Percentiles rank a stretch among this genome's conserved stretches.
Conservation (phyloP, 768 basidiomycete genomes). For the Russula sp. region DNA sequence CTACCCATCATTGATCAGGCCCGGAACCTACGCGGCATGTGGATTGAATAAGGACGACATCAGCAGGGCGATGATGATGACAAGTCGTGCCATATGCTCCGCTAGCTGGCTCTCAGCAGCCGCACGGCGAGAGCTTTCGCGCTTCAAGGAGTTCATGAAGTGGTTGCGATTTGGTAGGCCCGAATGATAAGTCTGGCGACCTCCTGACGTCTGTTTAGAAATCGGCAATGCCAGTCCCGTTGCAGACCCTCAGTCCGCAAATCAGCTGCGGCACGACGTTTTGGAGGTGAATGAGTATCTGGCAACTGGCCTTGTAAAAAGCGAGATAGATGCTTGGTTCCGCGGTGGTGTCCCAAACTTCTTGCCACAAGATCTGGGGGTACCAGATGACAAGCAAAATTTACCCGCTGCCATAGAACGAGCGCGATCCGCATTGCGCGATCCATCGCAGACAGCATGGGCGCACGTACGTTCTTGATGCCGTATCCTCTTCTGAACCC, state of each 20-base stretch:
- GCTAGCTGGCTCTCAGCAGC: conserved; percentile 66
- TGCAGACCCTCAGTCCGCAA: conserved; percentile 47
- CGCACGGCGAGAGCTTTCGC: conserved; percentile 62
- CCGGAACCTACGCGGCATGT: conserved; percentile 52
- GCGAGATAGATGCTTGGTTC: conserved; percentile 79
- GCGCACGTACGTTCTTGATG: conserved; percentile 47
- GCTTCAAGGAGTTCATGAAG: conserved; percentile 74
- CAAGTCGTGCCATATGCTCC: conserved; percentile 57
- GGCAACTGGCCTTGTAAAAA: conserved; percentile 62
- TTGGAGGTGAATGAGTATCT: conserved; percentile 81
- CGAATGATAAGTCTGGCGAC: conserved; percentile 1
- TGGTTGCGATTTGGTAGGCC: conserved; percentile 73
- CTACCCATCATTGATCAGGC: conserved; percentile 41
- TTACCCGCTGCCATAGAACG: conserved; percentile 46
- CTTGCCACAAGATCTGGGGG: conserved; percentile 48
- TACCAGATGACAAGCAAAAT: conserved; percentile 40
- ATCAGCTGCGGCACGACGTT: conserved; percentile 60
- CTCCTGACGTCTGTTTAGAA: conserved; percentile 37
- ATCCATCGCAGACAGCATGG: conserved; percentile 49
- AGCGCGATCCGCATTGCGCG: conserved; percentile 49
- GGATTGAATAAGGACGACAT: conserved; percentile 52
- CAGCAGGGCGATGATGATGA: conserved; percentile 50
- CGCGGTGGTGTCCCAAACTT: conserved; percentile 58
- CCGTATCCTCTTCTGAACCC: conserved; percentile 14
- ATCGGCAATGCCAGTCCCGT: conserved; percentile 51